phyloP scores from a whole-genome alignment of 1,284 basidiomycete genomes.

The Apiotrichum sp. region DNA sequence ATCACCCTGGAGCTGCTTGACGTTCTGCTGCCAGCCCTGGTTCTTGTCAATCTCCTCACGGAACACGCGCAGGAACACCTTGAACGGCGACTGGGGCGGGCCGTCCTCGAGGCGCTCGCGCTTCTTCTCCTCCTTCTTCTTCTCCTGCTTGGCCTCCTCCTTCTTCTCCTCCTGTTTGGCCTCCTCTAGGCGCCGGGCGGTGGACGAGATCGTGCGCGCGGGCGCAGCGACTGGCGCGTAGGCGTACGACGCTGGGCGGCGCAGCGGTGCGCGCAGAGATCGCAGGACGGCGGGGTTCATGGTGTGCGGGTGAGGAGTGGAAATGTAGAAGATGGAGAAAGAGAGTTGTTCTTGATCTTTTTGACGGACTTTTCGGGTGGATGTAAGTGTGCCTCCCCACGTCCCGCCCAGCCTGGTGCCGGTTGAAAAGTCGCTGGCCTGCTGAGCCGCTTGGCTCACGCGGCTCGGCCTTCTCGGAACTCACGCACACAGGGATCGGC shows the following conservation, averaged over 20 bases:
- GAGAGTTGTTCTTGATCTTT: too few relatives aligned
- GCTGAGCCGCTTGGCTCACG: too few relatives aligned
- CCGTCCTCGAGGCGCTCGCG: conserved; percentile 20
- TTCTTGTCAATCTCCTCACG: conserved; percentile 89
- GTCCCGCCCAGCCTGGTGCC: too few relatives aligned
- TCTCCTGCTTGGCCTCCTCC: conserved; percentile 7
- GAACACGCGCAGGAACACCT: conserved; percentile 91
- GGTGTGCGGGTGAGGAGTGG: not conserved
- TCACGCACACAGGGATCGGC: too few relatives aligned
- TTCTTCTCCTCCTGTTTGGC: conserved; percentile 1
- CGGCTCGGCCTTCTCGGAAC: too few relatives aligned
- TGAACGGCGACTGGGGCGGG: conserved; percentile 82
- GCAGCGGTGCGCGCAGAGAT: not conserved
- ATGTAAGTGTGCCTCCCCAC: too few relatives aligned
- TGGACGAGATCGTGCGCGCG: conserved; percentile 37
- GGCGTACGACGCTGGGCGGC: not conserved
- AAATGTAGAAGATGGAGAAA: not conserved
- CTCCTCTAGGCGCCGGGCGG: conserved; percentile 3
- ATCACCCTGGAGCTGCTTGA: conserved; percentile 94
- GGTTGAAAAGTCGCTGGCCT: too few relatives aligned
- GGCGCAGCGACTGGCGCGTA: too few relatives aligned
- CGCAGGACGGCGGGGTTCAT: not conserved
- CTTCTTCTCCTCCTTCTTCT: conserved; percentile 17
- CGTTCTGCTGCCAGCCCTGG: conserved; percentile 88
- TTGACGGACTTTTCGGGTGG: too few relatives aligned